Percentiles rank a stretch among this genome's conserved stretches.
These are phyloP conservation scores for Scenedesmus sp. DNA, from an alignment of 163 green algal genomes.

Conservation along the genomic window DNA sequence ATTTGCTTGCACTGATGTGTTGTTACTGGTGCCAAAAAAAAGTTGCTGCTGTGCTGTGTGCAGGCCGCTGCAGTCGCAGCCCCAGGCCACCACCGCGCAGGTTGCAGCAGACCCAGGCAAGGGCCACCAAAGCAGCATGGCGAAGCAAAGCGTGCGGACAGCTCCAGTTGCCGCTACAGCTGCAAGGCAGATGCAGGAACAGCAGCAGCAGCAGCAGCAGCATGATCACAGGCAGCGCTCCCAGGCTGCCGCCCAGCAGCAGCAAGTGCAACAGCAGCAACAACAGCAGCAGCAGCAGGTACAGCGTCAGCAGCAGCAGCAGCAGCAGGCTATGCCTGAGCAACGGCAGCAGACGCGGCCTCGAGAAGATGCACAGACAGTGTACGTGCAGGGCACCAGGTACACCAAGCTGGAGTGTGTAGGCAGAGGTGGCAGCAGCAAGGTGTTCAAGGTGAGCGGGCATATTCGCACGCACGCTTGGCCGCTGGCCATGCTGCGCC, in stretches of 20 bases:
- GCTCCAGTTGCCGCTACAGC: conserved; percentile 11
- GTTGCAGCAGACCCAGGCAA: neutral
- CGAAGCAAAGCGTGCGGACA: neutral
- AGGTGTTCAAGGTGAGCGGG: conserved; percentile 91
- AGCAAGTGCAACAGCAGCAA: conserved; percentile 36
- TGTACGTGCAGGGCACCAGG: conserved; percentile 81
- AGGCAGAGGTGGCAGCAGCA: conserved; percentile 93
- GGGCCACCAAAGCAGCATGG: neutral
- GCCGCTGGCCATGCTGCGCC: neutral
- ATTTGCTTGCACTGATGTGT: neutral
- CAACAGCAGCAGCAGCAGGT: conserved; percentile 29
- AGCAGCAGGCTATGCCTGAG: neutral
- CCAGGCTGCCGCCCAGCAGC: conserved; percentile 14
- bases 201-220: conserved; percentile 36
- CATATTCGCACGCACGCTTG: neutral
- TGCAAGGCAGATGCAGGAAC: conserved; percentile 28
- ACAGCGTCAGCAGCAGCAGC: conserved; percentile 26
- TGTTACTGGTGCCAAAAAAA: neutral
- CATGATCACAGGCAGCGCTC: conserved; percentile 10
- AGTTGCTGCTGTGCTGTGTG: neutral
- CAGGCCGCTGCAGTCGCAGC: conserved; percentile 24
- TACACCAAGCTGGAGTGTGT: conserved; percentile 98
- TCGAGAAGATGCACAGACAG: conserved; percentile 51
- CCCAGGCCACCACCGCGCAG: conserved; percentile 35
- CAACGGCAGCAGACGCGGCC: neutral